phyloP scores from a whole-genome alignment of 305 asterid genomes.

The Fraxinus velutina region DNA sequence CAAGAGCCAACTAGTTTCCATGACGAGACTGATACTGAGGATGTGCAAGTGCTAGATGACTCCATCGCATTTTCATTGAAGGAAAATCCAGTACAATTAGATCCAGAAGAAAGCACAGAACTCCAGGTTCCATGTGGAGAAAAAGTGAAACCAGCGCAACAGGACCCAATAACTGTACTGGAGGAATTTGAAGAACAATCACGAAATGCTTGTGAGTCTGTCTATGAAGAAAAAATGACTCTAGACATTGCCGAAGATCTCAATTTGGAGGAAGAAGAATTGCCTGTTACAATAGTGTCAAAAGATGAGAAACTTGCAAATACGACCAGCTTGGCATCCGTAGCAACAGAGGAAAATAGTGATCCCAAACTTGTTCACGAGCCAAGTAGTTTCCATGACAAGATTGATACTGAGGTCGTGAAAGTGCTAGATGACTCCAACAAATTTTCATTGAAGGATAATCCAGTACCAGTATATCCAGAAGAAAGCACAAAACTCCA shows the following conservation, averaged over 20 bases:
- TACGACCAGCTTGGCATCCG: conserved; percentile 30
- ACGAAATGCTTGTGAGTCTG: conserved; percentile 19
- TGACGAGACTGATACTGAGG: conserved; percentile 26
- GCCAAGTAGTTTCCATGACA: conserved; percentile 15
- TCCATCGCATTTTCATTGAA: conserved; percentile 14
- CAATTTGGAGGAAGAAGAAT: conserved; percentile 25
- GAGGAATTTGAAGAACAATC: conserved; percentile 14
- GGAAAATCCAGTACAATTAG: conserved; percentile 25
- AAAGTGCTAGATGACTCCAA: conserved; percentile 20
- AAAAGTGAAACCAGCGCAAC: conserved; percentile 14
- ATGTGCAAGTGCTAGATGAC: conserved; percentile 19
- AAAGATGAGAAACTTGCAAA: conserved; percentile 31
- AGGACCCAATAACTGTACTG: conserved; percentile 17
- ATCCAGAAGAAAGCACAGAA: conserved; percentile 20
- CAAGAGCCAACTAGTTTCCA: conserved; percentile 16
- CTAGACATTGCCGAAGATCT: conserved; percentile 18
- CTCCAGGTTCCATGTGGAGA: conserved; percentile 25
- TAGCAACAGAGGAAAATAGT: conserved; percentile 23
- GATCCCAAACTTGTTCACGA: conserved; percentile 18
- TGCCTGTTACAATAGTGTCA: conserved; percentile 17
- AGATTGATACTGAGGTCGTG: conserved; percentile 22
- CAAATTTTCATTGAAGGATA: conserved; percentile 22
- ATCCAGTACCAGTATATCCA: conserved; percentile 21
- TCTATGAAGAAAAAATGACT: conserved; percentile 19
- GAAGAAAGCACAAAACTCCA: conserved; percentile 21